Conservation (phyloP, 306 rosid species). For the Mucuna pruriens region DNA sequence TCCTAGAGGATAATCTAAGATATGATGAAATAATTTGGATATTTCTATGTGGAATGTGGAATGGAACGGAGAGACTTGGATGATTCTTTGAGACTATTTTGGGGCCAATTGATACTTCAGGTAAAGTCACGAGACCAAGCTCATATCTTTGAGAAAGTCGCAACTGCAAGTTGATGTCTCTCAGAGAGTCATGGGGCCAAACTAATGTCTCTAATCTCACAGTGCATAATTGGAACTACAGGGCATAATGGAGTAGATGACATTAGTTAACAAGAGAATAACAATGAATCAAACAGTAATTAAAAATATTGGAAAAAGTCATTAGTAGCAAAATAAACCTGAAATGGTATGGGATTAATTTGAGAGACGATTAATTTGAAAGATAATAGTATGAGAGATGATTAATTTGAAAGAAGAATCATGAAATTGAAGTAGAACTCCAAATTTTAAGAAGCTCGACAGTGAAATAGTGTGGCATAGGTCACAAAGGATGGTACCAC, state of each 20-base stretch:
- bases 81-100: not conserved
- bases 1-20: no score
- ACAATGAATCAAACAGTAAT: no score
- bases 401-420: not conserved
- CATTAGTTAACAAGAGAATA: not conserved
- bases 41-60: no score
- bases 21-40: no score
- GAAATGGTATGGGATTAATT: not conserved
- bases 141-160: not conserved
- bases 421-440: not conserved
- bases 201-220: not conserved
- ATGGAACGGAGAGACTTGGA: not conserved
- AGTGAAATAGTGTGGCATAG: no score
- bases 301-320: no score
- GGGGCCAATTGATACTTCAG: not conserved
- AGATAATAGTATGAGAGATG: not conserved
- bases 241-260: not conserved
- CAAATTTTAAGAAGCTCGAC: no score
- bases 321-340: no score
- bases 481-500: no score
- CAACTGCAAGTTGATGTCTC: not conserved
- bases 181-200: not conserved
- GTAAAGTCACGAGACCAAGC: not conserved
- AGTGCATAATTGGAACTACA: not conserved
- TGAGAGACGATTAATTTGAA: not conserved